Conservation (phyloP, 2,329 filamentous ascomycete genomes). For the Thermoascus crustaceus region DNA sequence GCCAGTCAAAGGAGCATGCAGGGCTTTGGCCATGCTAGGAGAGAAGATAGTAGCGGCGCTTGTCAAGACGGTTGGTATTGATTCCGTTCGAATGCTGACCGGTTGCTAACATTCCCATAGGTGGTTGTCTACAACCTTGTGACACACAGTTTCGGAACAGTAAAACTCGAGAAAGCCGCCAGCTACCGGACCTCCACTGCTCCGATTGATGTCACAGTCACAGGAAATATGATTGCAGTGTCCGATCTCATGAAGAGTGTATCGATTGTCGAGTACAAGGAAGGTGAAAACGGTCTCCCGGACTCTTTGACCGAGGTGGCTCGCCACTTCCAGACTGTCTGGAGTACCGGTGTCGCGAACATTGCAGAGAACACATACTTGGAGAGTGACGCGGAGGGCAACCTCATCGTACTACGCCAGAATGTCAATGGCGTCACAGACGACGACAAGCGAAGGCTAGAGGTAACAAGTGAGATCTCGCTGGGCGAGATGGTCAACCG, state of each 20-base stretch:
- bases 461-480: conserved; percentile 70
- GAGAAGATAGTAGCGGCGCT: conserved; percentile 76
- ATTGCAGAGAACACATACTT: conserved; percentile 69
- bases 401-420: conserved; percentile 69
- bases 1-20: conserved; percentile 68
- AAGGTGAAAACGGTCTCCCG: conserved; percentile 48
- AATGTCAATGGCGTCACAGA: conserved; percentile 65
- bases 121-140: conserved; percentile 52
- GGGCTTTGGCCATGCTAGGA: conserved; percentile 65
- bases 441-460: conserved; percentile 63
- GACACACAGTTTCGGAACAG: conserved; percentile 23
- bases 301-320: conserved; percentile 64
- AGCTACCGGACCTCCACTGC: conserved; percentile 75
- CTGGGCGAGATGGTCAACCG: conserved; percentile 91
- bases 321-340: conserved; percentile 71
- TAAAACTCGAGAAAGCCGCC: conserved; percentile 60
- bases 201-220: conserved; percentile 70
- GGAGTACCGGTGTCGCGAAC: conserved; percentile 70
- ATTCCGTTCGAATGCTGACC: conserved; percentile 1
- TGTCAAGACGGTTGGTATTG: conserved; percentile 65
- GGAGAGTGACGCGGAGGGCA: conserved; percentile 78
- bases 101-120: conserved; percentile 25
- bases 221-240: conserved; percentile 68
- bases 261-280: conserved; percentile 64
- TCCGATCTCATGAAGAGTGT: conserved; percentile 93